Percentiles rank a stretch among this genome's conserved stretches.
phyloP scores from a whole-genome alignment of 768 basidiomycete genomes.

The Mycena sanguinolenta region DNA sequence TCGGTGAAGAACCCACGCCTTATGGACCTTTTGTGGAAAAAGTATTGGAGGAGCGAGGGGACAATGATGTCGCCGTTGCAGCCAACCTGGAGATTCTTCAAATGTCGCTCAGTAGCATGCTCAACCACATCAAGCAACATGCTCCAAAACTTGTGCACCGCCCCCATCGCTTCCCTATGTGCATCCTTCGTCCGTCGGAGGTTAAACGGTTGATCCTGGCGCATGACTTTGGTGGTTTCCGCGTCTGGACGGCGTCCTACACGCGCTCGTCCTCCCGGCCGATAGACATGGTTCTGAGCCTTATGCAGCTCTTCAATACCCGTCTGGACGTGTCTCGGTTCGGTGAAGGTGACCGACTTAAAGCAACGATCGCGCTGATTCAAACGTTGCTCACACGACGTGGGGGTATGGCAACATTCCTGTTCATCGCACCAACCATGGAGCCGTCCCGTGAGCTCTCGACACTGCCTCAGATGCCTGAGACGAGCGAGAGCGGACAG shows the following conservation, averaged over 20 bases:
- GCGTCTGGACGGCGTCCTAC: background rate
- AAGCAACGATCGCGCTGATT: background rate
- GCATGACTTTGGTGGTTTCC: no score
- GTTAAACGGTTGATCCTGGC: background rate
- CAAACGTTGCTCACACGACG: background rate
- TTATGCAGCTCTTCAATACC: background rate
- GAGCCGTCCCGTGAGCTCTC: background rate
- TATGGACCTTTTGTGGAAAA: background rate
- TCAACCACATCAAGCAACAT: no score
- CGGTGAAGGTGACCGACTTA: background rate
- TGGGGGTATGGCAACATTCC: background rate
- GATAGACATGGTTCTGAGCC: background rate
- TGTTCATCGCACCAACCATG: background rate
- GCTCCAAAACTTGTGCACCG: no score
- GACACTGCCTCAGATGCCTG: constrained; percentile 4
- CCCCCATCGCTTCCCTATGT: background rate
- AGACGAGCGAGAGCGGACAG: constrained; percentile 2
- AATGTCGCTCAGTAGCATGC: no score
- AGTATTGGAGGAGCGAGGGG: no score
- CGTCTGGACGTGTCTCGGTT: background rate
- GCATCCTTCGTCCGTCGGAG: background rate
- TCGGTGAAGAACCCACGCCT: background rate
- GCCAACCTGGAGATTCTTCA: no score
- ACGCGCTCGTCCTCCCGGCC: background rate
- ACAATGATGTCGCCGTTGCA: no score